Evolutionary conservation across 2,329 filamentous ascomycete species (phyloP).

Genomic region (Alternaria gaisen): DNA sequence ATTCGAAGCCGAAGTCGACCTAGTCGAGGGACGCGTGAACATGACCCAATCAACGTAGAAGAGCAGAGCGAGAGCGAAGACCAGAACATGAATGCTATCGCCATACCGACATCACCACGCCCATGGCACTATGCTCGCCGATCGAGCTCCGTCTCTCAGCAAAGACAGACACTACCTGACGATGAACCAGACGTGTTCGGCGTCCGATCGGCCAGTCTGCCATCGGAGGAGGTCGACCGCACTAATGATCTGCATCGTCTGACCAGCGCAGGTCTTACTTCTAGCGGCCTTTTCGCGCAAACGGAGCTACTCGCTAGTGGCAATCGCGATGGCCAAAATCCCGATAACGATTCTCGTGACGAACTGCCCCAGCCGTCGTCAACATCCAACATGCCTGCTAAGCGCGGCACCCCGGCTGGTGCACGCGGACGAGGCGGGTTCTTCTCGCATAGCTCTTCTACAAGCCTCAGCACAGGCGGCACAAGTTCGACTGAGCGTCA

Average conservation of each 20-base stretch:
- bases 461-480: slow-evolving; percentile 41
- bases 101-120: slow-evolving; percentile 76
- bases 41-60: slow-evolving; percentile 35
- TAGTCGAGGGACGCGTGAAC: slow-evolving; percentile 45
- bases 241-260: slow-evolving; percentile 41
- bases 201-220: slow-evolving; percentile 73
- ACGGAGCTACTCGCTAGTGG: slow-evolving; percentile 42
- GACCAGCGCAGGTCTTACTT: slow-evolving; percentile 62
- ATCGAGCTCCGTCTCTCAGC: slow-evolving; percentile 75
- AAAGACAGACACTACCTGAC: slow-evolving; percentile 70
- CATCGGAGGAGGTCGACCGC: slow-evolving; percentile 65
- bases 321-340: slow-evolving; percentile 32
- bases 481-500: slow-evolving; percentile 48
- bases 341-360: slow-evolving; percentile 38
- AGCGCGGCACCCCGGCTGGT: slow-evolving; percentile 35
- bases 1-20: slow-evolving; percentile 40
- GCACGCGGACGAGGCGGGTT: slow-evolving; percentile 43
- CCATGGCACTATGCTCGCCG: slow-evolving; percentile 61
- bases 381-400: slow-evolving; percentile 41
- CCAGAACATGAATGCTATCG: slow-evolving; percentile 71
- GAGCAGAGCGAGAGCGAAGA: slow-evolving; percentile 43
- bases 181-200: slow-evolving; percentile 67
- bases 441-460: slow-evolving; percentile 45
- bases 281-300: slow-evolving; percentile 68
- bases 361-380: slow-evolving; percentile 37